Evolutionary conservation across 345 rosid species (phyloP).

Genomic region (Populus davidiana): DNA sequence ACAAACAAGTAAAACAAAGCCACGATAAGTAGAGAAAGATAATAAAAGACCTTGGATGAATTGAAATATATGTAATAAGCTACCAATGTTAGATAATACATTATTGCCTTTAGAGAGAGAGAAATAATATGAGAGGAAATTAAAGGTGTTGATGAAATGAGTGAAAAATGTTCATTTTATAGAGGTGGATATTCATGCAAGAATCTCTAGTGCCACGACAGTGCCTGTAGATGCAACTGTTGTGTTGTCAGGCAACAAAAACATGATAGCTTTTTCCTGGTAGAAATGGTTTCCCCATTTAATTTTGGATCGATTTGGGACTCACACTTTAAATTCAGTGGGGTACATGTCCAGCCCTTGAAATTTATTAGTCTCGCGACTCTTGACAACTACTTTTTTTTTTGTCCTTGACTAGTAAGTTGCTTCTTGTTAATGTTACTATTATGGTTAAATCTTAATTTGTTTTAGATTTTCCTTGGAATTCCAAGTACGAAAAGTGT

Average conservation of each 20-base stretch:
- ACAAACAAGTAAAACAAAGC: constrained; percentile 20
- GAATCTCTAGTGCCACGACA: neutral
- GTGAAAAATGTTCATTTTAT: neutral
- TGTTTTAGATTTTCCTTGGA: too few species aligned
- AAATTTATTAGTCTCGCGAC: neutral
- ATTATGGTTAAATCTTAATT: too few species aligned
- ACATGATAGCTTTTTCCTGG: neutral
- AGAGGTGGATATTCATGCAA: constrained; percentile 1
- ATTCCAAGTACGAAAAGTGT: too few species aligned
- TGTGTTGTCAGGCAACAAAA: neutral
- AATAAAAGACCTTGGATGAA: constrained; percentile 14
- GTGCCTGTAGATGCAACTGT: neutral
- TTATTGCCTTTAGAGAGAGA: constrained; percentile 8
- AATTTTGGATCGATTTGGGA: neutral
- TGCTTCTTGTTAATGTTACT: too few species aligned
- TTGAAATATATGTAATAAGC: constrained; percentile 35
- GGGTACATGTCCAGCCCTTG: neutral
- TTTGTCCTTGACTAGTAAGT: too few species aligned
- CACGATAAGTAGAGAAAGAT: constrained; percentile 17
- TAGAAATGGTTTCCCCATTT: neutral
- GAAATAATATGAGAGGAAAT: neutral
- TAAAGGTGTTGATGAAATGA: too few species aligned
- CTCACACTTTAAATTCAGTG: neutral
- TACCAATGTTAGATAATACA: constrained; percentile 24
- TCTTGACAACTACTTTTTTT: neutral